phyloP scores from a whole-genome alignment of 2,329 filamentous ascomycete species.

The Gnomoniopsis smithogilvyi region DNA sequence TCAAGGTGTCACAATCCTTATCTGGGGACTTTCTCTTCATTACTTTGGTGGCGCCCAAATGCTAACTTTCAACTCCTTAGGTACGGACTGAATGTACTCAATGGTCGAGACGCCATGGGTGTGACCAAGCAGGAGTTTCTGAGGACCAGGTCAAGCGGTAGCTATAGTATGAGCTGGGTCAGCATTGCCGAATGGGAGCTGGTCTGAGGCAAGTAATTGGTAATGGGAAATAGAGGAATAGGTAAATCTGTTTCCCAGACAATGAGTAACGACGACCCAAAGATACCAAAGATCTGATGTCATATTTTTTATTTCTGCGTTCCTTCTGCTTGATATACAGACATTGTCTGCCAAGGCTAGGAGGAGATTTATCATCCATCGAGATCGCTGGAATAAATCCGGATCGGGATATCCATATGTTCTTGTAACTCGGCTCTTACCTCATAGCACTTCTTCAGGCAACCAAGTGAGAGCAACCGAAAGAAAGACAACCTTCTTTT shows the following conservation, averaged over 20 bases:
- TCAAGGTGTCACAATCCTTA: no score
- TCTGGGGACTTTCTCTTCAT: no score
- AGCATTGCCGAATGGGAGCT: constrained; percentile 48
- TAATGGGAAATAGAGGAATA: neutral
- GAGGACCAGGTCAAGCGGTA: constrained; percentile 39
- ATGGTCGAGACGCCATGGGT: constrained; percentile 45
- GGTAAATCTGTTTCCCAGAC: neutral
- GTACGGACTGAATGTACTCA: constrained; percentile 47
- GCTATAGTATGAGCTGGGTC: constrained; percentile 38
- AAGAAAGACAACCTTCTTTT: no score
- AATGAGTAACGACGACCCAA: neutral
- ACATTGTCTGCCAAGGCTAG: neutral
- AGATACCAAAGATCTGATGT: neutral
- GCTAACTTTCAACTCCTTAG: no score
- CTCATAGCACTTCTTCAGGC: no score
- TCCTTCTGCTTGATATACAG: neutral
- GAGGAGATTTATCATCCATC: neutral
- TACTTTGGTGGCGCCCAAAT: no score
- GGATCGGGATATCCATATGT: no score
- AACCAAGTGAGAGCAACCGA: no score
- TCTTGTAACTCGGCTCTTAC: no score
- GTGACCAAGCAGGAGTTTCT: constrained; percentile 45
- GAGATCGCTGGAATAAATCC: no score
- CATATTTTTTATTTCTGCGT: neutral
- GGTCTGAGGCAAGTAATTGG: constrained; percentile 28